A percentile compares a stretch with the other conserved stretches of the same genome.
Evolutionary conservation across 2,329 filamentous ascomycete species (phyloP).

Genomic region (Neoascochyta sp.): DNA sequence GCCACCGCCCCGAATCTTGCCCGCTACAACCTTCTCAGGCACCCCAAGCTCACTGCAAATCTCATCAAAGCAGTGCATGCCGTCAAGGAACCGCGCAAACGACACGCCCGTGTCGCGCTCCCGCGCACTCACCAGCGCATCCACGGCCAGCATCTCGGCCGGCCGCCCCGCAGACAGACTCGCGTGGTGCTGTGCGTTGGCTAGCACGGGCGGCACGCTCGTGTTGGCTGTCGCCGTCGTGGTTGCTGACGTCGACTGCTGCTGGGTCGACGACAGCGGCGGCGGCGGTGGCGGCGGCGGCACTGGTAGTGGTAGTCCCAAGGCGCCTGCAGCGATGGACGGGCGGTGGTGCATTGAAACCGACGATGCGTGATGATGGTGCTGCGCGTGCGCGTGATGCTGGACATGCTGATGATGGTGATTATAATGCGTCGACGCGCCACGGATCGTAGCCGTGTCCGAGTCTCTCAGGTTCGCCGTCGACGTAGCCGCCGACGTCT

Average conservation of each 20-base stretch:
- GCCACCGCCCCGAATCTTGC: slow-evolving; percentile 53
- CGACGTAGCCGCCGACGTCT: slow-evolving; percentile 16
- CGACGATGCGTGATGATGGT: too few relatives aligned
- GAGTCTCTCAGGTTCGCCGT: slow-evolving; percentile 16
- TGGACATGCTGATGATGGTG: slow-evolving; percentile 9
- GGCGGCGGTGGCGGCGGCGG: too few relatives aligned
- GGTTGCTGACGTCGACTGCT: too few relatives aligned
- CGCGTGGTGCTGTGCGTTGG: slow-evolving; percentile 5
- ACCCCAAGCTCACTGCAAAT: slow-evolving; percentile 73
- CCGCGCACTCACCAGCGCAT: slow-evolving; percentile 13
- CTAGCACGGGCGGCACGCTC: slow-evolving; percentile 5
- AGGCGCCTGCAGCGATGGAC: slow-evolving; percentile 13
- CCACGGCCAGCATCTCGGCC: too few relatives aligned
- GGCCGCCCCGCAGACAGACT: too few relatives aligned
- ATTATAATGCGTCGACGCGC: too few relatives aligned
- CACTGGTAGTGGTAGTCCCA: too few relatives aligned
- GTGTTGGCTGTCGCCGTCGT: too few relatives aligned
- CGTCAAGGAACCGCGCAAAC: slow-evolving; percentile 68
- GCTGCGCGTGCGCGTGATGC: slow-evolving; percentile 7
- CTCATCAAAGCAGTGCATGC: slow-evolving; percentile 74
- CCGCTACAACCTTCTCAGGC: slow-evolving; percentile 66
- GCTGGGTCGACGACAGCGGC: too few relatives aligned
- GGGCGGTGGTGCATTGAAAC: slow-evolving; percentile 20
- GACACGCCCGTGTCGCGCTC: slow-evolving; percentile 34
- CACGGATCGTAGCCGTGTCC: slow-evolving; percentile 17